Evolutionary conservation across 2,329 filamentous ascomycete species (phyloP).

Genomic region (Sclerotinia sclerotiorum): DNA sequence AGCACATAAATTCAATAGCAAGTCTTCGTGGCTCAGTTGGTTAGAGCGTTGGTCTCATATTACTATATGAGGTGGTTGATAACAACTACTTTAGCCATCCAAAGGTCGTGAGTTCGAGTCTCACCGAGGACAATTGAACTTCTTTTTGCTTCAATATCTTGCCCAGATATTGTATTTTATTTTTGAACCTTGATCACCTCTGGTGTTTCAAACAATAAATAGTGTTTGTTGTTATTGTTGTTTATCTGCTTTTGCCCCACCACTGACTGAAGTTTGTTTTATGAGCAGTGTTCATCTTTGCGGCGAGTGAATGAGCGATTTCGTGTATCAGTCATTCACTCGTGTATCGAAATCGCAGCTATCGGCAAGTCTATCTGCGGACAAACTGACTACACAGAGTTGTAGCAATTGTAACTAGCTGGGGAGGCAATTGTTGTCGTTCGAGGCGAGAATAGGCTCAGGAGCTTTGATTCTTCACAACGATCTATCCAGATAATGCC

Average conservation of each 20-base stretch:
- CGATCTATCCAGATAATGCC: no score
- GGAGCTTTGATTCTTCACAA: neutral
- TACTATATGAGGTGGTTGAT: neutral
- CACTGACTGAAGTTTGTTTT: neutral
- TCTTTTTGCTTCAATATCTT: neutral
- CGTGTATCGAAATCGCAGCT: no score
- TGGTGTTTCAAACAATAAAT: neutral
- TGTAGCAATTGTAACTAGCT: no score
- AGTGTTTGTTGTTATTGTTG: neutral
- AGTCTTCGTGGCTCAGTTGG: conserved; percentile 47
- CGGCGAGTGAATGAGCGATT: no score
- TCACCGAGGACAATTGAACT: conserved; percentile 44
- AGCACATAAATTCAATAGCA: neutral
- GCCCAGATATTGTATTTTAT: neutral
- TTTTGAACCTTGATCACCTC: neutral
- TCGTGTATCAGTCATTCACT: no score
- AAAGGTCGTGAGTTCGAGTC: conserved; percentile 53
- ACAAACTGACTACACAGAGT: no score
- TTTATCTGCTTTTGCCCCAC: neutral
- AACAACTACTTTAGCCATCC: conserved; percentile 34
- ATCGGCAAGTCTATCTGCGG: no score
- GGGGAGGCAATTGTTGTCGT: no score
- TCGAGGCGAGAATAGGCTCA: neutral
- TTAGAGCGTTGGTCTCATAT: conserved; percentile 47
- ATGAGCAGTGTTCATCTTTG: no score